Evolutionary conservation across 352 stramenopile genomes (phyloP), one percentile per base, ranked within the genome.

Genomic region (Phytophthora tentaculata): DNA sequence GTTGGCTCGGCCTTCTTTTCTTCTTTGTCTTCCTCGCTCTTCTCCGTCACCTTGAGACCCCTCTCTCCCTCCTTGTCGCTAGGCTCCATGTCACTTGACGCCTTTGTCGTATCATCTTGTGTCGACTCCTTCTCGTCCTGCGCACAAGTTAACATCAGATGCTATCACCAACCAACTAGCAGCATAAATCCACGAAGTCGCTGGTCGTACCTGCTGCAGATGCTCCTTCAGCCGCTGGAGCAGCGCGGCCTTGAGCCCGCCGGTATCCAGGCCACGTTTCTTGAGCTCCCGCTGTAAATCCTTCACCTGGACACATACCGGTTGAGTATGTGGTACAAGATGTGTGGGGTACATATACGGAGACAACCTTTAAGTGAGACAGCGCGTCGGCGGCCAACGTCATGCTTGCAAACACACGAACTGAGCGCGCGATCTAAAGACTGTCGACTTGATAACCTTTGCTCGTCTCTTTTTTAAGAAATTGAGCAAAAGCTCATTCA

Each of bases 271-370:
- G 19, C 70, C 63, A 5, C 69, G 70, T 50, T 83, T 77, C 61
- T 74, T 73, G 24, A 88, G 72, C 61, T 81, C 64, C 22, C 63
- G 56, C 50, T 86, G 77, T 20, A 88, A 67, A 58, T 88, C 73
- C 62, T 90, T 88, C 23, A 84, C 79, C 81, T 90, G 47, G 22
- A 61, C 10, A 56, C 3, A 52, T n/a, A 49, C n/a, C n/a, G 23
- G n/a, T 32, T 19, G 29, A 37, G 29, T 1, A 3, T 14, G 1
- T 16, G 19, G 32, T 39, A 19, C 19, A 54, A 20, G 3, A 39
- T 9, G 8, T 9, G 28, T 13, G 23, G 16, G 13, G 47, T 44
- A 16, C 17, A 23, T 9, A 19, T 29, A 22, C n/a, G 5, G 0
- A 50, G 22, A 23, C 19, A 13, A 76, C 67, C 67, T 79, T 79